Base-by-base conservation (phyloP, 345 rosid species). In the Gossypium stocksii region DNA sequence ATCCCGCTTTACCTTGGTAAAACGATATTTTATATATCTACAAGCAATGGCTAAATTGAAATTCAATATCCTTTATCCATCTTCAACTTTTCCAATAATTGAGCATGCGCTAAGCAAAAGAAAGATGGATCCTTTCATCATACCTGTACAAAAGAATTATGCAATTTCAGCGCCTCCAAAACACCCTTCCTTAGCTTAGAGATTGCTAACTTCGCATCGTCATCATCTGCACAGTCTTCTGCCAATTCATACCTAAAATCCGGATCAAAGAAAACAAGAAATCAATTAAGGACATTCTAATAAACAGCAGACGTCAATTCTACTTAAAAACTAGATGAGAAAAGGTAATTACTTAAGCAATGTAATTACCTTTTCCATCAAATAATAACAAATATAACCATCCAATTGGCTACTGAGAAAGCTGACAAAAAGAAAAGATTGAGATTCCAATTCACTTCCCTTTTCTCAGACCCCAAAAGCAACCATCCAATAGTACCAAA, bases 201-300 rank as follows among this genome's bases (percentile, higher is more conserved):
- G 74, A 93, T 93, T 22, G 90, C 90, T 66, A 81, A 25, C 80
- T 93, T 93, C 56, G 87, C 97, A 70, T 93, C 99, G 71, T 96
- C 99, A 78, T 93, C 99, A 78, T 91, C 99, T 38, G 99, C 92
- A 83, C 90, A 93, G 43, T 89, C 97, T 83, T 85, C 92, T 1
- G 99, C 98, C 80, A 86, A 80, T 74, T 88, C 93, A 79, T 86
- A 89, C 83, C 99, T 93, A 78, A 77, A 67, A 51, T 22, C 52
- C 41, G 34, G 19, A 64, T 8, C 4, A 38, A 80, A 77, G 27
- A 63, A 54, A 73, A 78, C 59, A 72, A 51, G 20, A 71, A 77
- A 53, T 38, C 52, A 15, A 61, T 77, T 34, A 25, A 71, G 58
- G 52, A 65, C 56, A 29, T 41, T 8, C 7, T 10, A 20, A 49